Evolutionary conservation across 257 asterid genomes (phyloP).

Genomic region (Solanum acaule): DNA sequence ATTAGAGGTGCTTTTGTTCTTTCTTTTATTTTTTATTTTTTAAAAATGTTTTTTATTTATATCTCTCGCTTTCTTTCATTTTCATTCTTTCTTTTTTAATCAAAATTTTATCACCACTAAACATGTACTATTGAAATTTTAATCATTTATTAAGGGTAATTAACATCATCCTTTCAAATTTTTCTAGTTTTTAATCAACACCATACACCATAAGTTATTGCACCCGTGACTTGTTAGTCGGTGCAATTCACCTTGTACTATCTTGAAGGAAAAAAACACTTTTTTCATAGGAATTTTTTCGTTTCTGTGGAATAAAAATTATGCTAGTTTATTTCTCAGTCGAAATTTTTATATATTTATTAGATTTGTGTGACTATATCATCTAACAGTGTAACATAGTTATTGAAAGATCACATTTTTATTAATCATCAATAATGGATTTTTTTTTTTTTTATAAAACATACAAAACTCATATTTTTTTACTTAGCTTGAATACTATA

Average conservation of each 20-base stretch:
- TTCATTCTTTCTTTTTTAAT: neutral
- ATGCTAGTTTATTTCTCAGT: no score
- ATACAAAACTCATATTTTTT: no score
- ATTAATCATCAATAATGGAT: no score
- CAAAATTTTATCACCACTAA: neutral
- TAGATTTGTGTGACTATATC: neutral
- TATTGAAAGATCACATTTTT: no score
- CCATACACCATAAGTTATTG: neutral
- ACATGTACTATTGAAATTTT: neutral
- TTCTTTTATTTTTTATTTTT: constrained; percentile 8
- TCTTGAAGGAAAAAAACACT: neutral
- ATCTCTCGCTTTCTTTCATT: constrained; percentile 7
- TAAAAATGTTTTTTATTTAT: constrained; percentile 18
- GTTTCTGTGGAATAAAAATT: neutral
- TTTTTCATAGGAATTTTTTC: neutral
- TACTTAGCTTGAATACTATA: neutral
- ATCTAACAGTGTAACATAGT: neutral
- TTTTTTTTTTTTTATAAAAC: no score
- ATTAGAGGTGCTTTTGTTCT: constrained; percentile 47
- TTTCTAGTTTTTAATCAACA: neutral
- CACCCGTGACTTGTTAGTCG: neutral
- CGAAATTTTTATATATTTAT: neutral
- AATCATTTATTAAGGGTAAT: neutral
- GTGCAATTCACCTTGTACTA: neutral
- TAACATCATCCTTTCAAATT: neutral